Evolutionary conservation across 371 early-diverging fungal genomes (phyloP), one percentile per base, ranked within the genome.

Genomic region (Neoconidiobolus thromboides): DNA sequence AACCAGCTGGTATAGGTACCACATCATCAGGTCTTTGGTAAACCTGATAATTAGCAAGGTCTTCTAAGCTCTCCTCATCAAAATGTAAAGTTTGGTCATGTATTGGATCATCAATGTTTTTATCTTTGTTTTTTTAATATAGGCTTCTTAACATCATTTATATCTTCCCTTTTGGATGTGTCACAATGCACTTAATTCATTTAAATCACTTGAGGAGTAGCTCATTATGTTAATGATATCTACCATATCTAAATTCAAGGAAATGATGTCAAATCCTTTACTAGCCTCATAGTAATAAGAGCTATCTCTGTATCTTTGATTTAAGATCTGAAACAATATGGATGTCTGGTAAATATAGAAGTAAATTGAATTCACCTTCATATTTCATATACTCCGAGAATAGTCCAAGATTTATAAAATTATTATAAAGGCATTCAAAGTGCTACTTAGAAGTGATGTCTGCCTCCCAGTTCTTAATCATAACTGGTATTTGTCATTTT

Each of bases 1-100:
- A 79, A 1, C 89, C 89, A 0, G 85, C 86, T 0, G 86, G 89
- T 0, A 88, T 75, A 71, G 79, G 81, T 4, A 89, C 78, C 0
- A 82, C 79, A 61, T 86, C 85, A 7, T 84, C 85, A 0, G 73
- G 67, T 43, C 72, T 73, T 62, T 85, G 83, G 55, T 73, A 67
- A 0, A 89, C 62, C 4, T 76, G 71, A 69, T 72, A 81, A 26
- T 60, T 38, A 43, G 55, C 64, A 7, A 89, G 65, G 14, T 61
- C 57, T 5, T 57, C 48, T 10, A 74, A 73, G 7, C 76, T 61
- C 0, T 44, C 57, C 5, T 64, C 63, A n/a, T 76, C 73, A 39
- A 89, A 65, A 61, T 74, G 85, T 15, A 73, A 64, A 41, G 61
- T 60, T 63, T 82, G 81, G 63, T 80, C 77, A 61, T 83, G 83